Percentiles rank a stretch among this genome's conserved stretches.
phyloP scores from a whole-genome alignment of 768 basidiomycete genomes.

The Boletus vermiculosoides region DNA sequence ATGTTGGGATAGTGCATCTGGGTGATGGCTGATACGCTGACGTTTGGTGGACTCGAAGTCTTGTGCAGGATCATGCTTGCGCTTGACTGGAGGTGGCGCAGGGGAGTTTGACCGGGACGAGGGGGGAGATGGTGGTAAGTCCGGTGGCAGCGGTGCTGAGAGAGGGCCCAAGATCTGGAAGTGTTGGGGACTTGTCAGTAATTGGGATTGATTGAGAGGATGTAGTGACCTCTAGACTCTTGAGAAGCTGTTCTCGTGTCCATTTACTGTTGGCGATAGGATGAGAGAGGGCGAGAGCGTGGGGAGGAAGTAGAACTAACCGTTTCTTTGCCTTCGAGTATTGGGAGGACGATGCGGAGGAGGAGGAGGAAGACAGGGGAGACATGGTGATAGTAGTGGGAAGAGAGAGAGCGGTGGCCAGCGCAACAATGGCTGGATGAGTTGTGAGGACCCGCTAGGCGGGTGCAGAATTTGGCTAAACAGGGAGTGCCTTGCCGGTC shows the following conservation, averaged over 20 bases:
- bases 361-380: constrained; percentile 28
- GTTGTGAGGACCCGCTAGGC: constrained; percentile 32
- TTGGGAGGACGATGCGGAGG: constrained; percentile 23
- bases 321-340: constrained; percentile 32
- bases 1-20: constrained; percentile 29
- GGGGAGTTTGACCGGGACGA: constrained; percentile 44
- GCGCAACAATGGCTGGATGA: constrained; percentile 43
- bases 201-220: not conserved
- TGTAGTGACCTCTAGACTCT: constrained; percentile 39
- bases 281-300: constrained; percentile 20
- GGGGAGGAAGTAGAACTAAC: constrained; percentile 24
- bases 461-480: constrained; percentile 36
- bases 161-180: constrained; percentile 42
- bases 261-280: constrained; percentile 32
- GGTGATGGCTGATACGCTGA: constrained; percentile 27
- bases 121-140: constrained; percentile 46
- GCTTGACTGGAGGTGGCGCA: constrained; percentile 35
- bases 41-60: constrained; percentile 33
- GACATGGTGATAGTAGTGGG: constrained; percentile 40
- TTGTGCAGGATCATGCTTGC: constrained; percentile 33
- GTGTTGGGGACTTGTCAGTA: constrained; percentile 17
- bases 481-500: constrained; percentile 37
- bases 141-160: constrained; percentile 41
- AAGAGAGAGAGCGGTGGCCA: constrained; percentile 39
- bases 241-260: constrained; percentile 40